Percentiles rank a stretch among this genome's conserved stretches.
phyloP scores from a whole-genome alignment of 192 early-diverging fungal species.

The Rhizophagus clarus region DNA sequence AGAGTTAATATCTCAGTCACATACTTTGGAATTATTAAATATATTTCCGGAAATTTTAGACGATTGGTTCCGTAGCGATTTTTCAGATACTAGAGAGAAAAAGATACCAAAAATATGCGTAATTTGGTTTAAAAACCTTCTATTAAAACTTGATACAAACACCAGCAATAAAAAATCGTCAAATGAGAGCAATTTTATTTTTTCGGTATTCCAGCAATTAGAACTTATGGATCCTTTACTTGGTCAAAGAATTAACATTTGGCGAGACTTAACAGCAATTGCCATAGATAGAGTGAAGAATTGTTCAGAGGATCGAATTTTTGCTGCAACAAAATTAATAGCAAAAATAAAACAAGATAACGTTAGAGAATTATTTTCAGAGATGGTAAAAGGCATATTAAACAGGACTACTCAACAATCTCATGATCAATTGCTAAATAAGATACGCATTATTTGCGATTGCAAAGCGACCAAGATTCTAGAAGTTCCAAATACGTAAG shows the following conservation, averaged over 20 bases:
- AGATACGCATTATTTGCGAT: background rate
- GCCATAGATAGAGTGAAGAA: background rate
- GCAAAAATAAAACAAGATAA: background rate
- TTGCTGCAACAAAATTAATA: background rate
- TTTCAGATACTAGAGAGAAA: background rate
- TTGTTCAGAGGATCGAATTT: background rate
- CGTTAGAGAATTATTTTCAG: background rate
- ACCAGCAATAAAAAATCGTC: background rate
- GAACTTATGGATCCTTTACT: background rate
- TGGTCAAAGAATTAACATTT: background rate
- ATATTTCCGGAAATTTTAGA: background rate
- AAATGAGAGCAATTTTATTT: background rate
- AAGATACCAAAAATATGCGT: background rate
- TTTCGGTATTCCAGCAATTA: background rate
- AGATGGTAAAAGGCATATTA: background rate
- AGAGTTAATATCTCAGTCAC: background rate
- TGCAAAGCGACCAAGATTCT: background rate
- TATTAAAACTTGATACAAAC: background rate
- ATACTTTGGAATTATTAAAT: background rate
- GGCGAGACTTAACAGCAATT: background rate
- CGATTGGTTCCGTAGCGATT: background rate
- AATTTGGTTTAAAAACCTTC: background rate
- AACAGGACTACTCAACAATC: background rate
- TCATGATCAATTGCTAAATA: background rate
- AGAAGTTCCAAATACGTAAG: background rate